Conservation (phyloP, 305 asterid genomes). For the Solanum aculeatissimum region DNA sequence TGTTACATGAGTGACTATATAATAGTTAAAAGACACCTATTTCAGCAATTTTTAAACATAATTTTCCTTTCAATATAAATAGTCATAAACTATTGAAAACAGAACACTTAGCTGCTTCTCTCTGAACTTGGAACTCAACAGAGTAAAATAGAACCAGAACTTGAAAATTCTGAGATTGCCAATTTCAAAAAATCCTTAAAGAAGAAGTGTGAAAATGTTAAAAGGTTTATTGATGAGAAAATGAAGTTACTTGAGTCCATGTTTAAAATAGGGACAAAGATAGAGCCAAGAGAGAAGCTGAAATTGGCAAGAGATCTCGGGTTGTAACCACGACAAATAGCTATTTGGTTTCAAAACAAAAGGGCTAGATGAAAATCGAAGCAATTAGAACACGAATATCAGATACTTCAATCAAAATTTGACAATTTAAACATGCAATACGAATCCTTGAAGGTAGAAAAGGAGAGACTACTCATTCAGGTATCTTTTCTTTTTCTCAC, state of each 20-base stretch:
- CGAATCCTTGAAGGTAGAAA: constrained; percentile 50
- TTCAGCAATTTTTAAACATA: neutral
- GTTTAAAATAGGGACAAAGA: constrained; percentile 44
- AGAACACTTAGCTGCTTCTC: neutral
- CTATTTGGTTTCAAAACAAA: constrained; percentile 88
- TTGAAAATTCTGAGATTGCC: constrained; percentile 4
- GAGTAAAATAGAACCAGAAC: neutral
- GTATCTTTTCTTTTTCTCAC: constrained; percentile 20
- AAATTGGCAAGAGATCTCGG: constrained; percentile 59
- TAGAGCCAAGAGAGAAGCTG: constrained; percentile 57
- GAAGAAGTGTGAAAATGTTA: constrained; percentile 24
- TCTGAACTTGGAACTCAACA: neutral
- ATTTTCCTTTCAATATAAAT: neutral
- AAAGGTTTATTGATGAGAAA: constrained; percentile 60
- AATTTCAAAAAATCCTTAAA: neutral
- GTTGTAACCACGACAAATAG: constrained; percentile 74
- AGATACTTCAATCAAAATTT: constrained; percentile 35
- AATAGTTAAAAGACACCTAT: neutral
- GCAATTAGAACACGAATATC: constrained; percentile 64
- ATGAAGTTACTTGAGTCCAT: constrained; percentile 52
- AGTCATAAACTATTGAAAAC: neutral
- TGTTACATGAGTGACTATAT: neutral
- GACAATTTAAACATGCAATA: constrained; percentile 27
- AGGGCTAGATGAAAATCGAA: constrained; percentile 82
- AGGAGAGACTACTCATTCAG: constrained; percentile 46